Base-by-base conservation (phyloP, 1,139 yeast genomes). In the Fermentozyma sake region DNA sequence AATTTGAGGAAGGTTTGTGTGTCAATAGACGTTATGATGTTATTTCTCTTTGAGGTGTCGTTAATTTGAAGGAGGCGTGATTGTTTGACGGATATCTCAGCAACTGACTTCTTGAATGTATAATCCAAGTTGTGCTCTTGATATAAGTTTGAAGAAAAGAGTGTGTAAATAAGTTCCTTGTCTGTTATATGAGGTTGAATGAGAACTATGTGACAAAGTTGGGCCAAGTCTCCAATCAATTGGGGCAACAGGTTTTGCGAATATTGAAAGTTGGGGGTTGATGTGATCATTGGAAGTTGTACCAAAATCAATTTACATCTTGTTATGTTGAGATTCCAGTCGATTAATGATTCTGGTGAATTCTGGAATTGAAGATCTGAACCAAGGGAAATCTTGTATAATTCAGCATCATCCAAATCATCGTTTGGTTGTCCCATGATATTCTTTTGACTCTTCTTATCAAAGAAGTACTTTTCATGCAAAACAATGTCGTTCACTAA, bases 51-150 rank as follows among this genome's bases (percentile, higher is more conserved):
- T 28, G 37, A 34, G 8, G 58, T 52, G 13, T 55, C 52, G 37
- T 54, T 59, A 27, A 65, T 61, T 41, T 67, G 73, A 7, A 68
- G 47, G 21, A 63, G 48, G 23, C 73, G 47, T n/a, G 71, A 56
- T 42, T 69, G 75, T 34, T 68, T 60, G 18, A 72, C 74, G 12
- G 74, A 66, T 11, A 71, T 60, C 32, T 67, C 70, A 4, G 77
- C 77, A 28, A 71, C 76, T n/a, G 68, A 56, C 35, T 52, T 58
- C 42, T 66, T 67, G 48, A 71, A 72, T 20, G 48, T 48, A 6
- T 42, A 29, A 36, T 71, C 77, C 24, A 72, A 51, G 27, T 63
- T 54, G 42, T 70, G 76, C 41, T 72, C 78, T 29, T 52, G 56
- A 46, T 69, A 72, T 16, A 72, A 38, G 31, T 68, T 61, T 3